Evolutionary conservation across 345 rosid genomes (phyloP).

Genomic region (Dimocarpus longan): DNA sequence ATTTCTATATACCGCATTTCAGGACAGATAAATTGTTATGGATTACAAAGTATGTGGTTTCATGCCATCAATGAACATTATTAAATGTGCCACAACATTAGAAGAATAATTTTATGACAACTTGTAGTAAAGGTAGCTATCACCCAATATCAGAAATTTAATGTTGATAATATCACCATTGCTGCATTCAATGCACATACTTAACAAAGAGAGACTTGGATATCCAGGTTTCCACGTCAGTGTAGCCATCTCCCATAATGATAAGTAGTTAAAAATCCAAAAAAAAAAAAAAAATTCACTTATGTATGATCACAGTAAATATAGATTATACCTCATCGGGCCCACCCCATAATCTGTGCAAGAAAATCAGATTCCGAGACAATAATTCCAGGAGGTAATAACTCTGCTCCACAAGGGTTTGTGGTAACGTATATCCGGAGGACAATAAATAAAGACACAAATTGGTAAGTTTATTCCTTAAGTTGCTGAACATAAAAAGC

Average conservation of each 20-base stretch:
- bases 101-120: not conserved
- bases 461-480: slow-evolving; percentile 4
- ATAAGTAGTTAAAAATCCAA: not conserved
- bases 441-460: no score
- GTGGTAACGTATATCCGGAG: no score
- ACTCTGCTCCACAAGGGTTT: no score
- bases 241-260: not conserved
- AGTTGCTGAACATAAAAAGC: not conserved
- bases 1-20: not conserved
- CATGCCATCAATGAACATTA: not conserved
- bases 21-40: not conserved
- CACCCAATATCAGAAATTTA: not conserved
- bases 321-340: no score
- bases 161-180: not conserved
- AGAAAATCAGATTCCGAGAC: no score
- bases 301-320: no score
- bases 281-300: no score
- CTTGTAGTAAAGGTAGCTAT: not conserved
- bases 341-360: no score
- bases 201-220: not conserved
- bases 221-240: not conserved
- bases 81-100: not conserved
- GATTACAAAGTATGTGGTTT: not conserved
- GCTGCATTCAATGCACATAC: not conserved
- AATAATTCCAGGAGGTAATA: no score